These are phyloP conservation scores for Shiraia bambusicola DNA, from an alignment of 2,329 filamentous ascomycete species.

Conservation along the genomic window DNA sequence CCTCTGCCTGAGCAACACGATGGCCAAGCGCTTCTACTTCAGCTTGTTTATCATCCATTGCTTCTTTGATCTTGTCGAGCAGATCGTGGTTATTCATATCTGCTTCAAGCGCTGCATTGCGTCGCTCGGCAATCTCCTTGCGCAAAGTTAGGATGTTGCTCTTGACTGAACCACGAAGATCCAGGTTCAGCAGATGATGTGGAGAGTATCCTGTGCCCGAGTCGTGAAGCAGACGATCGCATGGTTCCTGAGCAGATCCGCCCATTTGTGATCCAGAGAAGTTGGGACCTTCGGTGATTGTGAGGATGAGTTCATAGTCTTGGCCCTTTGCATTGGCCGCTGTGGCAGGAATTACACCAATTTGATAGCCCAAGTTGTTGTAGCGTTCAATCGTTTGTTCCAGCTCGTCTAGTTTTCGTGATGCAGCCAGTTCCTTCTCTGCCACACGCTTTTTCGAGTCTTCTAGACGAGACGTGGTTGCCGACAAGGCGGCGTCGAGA, in stretches of 20 bases:
- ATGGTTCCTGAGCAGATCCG: constrained; percentile 47
- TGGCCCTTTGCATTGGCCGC: constrained; percentile 82
- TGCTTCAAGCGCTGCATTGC: constrained; percentile 77
- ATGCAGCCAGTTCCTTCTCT: constrained; percentile 87
- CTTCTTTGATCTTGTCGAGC: constrained; percentile 91
- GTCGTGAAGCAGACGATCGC: constrained; percentile 80
- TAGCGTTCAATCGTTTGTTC: constrained; percentile 86
- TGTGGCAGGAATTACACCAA: constrained; percentile 81
- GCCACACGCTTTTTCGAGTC: constrained; percentile 80
- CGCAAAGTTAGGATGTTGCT: constrained; percentile 74
- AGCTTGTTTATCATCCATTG: constrained; percentile 90
- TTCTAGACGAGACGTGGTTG: constrained; percentile 72
- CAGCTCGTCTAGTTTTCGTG: constrained; percentile 84
- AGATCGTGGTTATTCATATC: constrained; percentile 95
- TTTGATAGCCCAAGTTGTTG: constrained; percentile 93
- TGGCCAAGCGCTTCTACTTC: constrained; percentile 93
- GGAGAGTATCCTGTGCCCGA: constrained; percentile 85
- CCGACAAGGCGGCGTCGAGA: constrained; percentile 83
- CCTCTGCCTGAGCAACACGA: constrained; percentile 80
- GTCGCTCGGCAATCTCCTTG: constrained; percentile 89
- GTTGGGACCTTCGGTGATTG: constrained; percentile 75
- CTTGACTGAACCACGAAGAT: constrained; percentile 81
- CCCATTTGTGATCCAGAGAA: constrained; percentile 61
- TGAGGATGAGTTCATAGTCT: constrained; percentile 81
- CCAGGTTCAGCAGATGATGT: constrained; percentile 82